Evolutionary conservation across 1,139 yeast species (phyloP), one percentile per base, ranked within the genome.

Genomic region (Lodderomyces orthopsilosis): DNA sequence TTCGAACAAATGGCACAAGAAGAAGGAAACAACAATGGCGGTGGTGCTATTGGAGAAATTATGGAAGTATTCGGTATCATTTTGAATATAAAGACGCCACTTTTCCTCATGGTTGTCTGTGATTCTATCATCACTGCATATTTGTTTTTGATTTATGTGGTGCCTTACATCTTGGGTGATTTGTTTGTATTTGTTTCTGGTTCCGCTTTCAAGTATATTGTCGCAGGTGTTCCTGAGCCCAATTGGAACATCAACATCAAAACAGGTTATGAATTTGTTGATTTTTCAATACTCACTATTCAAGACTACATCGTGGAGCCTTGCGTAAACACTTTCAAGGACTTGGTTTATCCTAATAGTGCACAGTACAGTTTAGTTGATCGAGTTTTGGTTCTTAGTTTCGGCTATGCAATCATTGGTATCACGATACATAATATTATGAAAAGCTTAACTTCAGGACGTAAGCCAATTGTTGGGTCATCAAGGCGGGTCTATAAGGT

Each of bases 121-220:
- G 74, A 80, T 48, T 52, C 69, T 2, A 59, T 77, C 19, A 65
- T 78, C 6, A 57, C 75, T 0, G 58, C 66, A 1, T 75, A 74
- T 42, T 55, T 81, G 38, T 65, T 75, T 28, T 42, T 69, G 6
- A 65, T 79, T 3, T 83, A 81, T 53, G 65, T 77, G 32, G 50
- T 81, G 2, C 90, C 90, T 1, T 77, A 81, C 6, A 52, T 74
- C 35, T 42, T 77, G 10, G 87, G 87, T 3, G 66, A 59, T 41
- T 33, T 62, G 39, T 46, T 63, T 10, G 51, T 61, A 1, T 42
- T 57, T n/a, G 37, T 51, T n/a, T 35, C 48, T 6, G 55, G 57
- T 7, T 22, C 36, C 13, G 17, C 43, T 4, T 19, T 48, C 5
- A 46, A 41, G 15, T 27, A 44, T 7, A 6, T 39, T 6, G 27